phyloP scores from a whole-genome alignment of 2,329 filamentous ascomycete species.

The Coniella lustricola region DNA sequence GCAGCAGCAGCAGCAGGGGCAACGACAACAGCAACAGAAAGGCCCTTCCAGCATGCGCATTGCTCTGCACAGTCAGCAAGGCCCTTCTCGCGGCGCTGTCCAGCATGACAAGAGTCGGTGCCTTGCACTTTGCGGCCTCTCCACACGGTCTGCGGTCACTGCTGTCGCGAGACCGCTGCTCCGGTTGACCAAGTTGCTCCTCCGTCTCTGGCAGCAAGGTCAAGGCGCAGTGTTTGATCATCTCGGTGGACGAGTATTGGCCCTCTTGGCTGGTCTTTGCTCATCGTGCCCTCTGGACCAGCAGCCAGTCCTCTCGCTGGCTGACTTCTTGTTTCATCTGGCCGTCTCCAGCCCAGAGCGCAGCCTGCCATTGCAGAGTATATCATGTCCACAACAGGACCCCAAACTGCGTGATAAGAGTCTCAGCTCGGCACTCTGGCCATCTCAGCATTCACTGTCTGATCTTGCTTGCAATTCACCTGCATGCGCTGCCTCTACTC shows the following conservation, averaged over 20 bases:
- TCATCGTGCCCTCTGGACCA: constrained; percentile 2
- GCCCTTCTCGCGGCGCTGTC: background rate
- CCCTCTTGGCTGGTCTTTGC: constrained; percentile 1
- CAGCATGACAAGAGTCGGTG: background rate
- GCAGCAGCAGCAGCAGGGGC: background rate
- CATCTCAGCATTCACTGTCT: no score
- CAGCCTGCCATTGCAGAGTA: constrained; percentile 3
- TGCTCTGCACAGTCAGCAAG: constrained; percentile 5
- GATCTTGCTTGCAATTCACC: no score
- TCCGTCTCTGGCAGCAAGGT: constrained; percentile 2
- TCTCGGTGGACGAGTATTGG: constrained; percentile 5
- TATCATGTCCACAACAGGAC: no score
- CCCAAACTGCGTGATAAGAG: no score
- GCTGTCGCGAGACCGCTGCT: background rate
- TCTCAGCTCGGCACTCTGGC: no score
- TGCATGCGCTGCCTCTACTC: no score
- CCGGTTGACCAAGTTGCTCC: background rate
- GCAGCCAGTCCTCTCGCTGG: background rate
- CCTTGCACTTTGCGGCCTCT: background rate
- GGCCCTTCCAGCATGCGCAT: background rate
- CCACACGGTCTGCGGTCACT: background rate
- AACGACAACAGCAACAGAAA: no score
- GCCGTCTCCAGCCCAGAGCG: constrained; percentile 6
- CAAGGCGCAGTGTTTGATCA: constrained; percentile 1
- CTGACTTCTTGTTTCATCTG: constrained; percentile 3